Evolutionary conservation across 2,329 filamentous ascomycete species (phyloP).

Genomic region (Apiospora kogelbergensis): DNA sequence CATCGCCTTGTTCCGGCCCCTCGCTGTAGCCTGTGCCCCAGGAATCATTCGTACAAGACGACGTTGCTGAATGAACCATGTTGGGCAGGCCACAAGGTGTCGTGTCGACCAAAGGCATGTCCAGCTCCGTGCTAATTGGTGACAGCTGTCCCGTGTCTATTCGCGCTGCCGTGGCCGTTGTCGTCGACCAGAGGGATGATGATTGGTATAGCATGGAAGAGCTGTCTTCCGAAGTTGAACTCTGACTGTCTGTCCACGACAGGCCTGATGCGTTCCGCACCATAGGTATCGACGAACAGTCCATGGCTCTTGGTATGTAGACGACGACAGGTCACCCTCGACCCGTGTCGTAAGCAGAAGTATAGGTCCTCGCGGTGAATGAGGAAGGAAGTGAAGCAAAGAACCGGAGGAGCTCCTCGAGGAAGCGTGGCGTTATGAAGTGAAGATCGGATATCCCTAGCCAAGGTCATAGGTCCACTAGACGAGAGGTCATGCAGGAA

Average conservation of each 20-base stretch:
- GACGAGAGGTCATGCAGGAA: constrained; percentile 21
- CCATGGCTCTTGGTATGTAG: constrained; percentile 35
- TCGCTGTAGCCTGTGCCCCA: constrained; percentile 44
- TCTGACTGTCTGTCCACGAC: constrained; percentile 46
- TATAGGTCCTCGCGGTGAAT: background rate
- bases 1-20: constrained; percentile 32
- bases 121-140: constrained; percentile 52
- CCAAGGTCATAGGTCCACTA: constrained; percentile 24
- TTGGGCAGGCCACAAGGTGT: constrained; percentile 40
- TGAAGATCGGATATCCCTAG: constrained; percentile 24
- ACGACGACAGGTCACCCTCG: background rate
- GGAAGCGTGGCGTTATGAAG: constrained; percentile 16
- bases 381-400: constrained; percentile 17
- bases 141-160: constrained; percentile 50
- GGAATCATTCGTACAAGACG: constrained; percentile 42
- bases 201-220: constrained; percentile 33
- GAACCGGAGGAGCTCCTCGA: constrained; percentile 2
- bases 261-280: constrained; percentile 42
- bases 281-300: constrained; percentile 40
- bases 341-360: background rate
- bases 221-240: constrained; percentile 44
- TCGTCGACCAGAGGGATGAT: constrained; percentile 36
- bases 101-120: constrained; percentile 35
- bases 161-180: constrained; percentile 25
- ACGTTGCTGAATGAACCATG: constrained; percentile 46